Evolutionary conservation across 2,329 filamentous ascomycete genomes (phyloP).

Genomic region (Hysterium pulicare): DNA sequence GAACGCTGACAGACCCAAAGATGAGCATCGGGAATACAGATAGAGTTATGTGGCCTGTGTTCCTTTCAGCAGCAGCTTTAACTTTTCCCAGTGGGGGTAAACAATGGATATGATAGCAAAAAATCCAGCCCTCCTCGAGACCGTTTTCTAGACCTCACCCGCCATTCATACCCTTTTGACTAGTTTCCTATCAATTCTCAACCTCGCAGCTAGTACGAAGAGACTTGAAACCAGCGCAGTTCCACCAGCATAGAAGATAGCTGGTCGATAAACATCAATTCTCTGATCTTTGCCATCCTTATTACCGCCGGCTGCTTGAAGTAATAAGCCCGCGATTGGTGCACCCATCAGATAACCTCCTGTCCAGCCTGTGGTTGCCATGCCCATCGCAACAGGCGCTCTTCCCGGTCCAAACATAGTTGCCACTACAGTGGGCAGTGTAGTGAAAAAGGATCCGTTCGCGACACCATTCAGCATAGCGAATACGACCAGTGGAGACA

Average conservation of each 20-base stretch:
- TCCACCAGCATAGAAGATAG: slow-evolving; percentile 30
- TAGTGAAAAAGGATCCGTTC: slow-evolving; percentile 28
- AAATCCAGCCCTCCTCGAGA: no score
- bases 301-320: slow-evolving; percentile 23
- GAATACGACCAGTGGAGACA: slow-evolving; percentile 25
- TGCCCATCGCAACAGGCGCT: slow-evolving; percentile 26
- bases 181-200: slow-evolving; percentile 18
- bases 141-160: no score
- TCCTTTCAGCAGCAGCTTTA: no score
- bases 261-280: slow-evolving; percentile 23
- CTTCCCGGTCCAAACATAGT: slow-evolving; percentile 24
- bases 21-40: no score
- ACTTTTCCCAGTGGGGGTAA: no score
- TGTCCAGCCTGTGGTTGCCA: slow-evolving; percentile 25
- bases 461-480: slow-evolving; percentile 27
- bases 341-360: slow-evolving; percentile 27
- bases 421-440: slow-evolving; percentile 26
- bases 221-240: slow-evolving; percentile 18
- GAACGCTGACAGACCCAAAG: no score
- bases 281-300: slow-evolving; percentile 9
- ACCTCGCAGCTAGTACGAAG: slow-evolving; percentile 20
- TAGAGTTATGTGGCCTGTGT: no score
- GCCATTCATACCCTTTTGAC: slow-evolving; percentile 18
- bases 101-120: no score
- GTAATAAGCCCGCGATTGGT: slow-evolving; percentile 24